Evolutionary conservation across 345 rosid species (phyloP).

Genomic region (Lumnitzera racemosa): DNA sequence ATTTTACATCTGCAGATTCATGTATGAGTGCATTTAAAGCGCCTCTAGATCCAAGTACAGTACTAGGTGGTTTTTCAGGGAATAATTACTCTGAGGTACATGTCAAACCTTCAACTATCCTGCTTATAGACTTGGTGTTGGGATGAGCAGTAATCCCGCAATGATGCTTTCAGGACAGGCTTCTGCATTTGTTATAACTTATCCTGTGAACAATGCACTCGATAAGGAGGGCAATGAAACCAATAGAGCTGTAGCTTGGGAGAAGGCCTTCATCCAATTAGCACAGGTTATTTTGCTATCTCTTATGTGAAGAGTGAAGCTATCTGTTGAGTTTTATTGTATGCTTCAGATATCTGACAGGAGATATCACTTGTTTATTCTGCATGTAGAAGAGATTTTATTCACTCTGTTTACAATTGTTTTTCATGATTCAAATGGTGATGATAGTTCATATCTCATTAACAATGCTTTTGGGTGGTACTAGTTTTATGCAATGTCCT

Average conservation of each 20-base stretch:
- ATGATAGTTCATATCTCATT: too few relatives aligned
- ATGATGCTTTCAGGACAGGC: constrained; percentile 56
- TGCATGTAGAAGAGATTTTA: not conserved
- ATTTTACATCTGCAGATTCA: constrained; percentile 75
- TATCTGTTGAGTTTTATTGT: too few relatives aligned
- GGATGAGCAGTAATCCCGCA: constrained; percentile 13
- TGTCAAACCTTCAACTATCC: constrained; percentile 11
- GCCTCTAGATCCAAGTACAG: constrained; percentile 93
- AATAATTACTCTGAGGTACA: constrained; percentile 80
- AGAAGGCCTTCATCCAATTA: constrained; percentile 83
- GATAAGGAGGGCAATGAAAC: constrained; percentile 59
- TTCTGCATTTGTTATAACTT: constrained; percentile 84
- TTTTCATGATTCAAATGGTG: not conserved
- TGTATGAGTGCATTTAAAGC: constrained; percentile 96
- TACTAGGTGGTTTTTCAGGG: constrained; percentile 88
- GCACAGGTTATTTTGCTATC: constrained; percentile 52
- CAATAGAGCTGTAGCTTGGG: constrained; percentile 82
- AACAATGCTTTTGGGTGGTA: too few relatives aligned
- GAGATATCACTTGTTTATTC: not conserved
- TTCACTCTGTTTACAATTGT: not conserved
- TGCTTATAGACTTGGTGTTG: constrained; percentile 2
- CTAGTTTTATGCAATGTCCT: too few relatives aligned
- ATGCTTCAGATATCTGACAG: too few relatives aligned
- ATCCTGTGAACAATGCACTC: constrained; percentile 81
- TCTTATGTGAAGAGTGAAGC: not conserved